phyloP scores from a whole-genome alignment of 164 flowering plant genomes.

The Tetracentron sinense region DNA sequence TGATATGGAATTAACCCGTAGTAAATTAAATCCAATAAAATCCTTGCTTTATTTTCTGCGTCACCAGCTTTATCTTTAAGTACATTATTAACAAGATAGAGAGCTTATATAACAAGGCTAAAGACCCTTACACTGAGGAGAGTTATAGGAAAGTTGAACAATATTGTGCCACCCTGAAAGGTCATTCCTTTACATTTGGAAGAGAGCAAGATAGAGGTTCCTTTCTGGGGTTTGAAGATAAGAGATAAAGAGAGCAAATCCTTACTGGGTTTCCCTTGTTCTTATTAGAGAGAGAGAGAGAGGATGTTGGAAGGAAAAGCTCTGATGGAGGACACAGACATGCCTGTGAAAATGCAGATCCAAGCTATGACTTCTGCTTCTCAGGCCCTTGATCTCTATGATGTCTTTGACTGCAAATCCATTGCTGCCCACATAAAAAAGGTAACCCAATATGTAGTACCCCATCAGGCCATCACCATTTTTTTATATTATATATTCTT shows the following conservation, averaged over 20 bases:
- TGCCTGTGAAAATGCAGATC: conserved; percentile 89
- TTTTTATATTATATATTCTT: background rate
- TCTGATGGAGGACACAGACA: conserved; percentile 75
- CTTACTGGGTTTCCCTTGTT: background rate
- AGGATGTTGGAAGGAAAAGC: conserved; percentile 98
- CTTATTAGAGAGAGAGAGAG: conserved; percentile 18
- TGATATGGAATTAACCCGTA: no score
- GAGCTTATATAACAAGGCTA: background rate
- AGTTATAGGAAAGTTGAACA: background rate
- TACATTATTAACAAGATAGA: conserved; percentile 17
- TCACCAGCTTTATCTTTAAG: conserved; percentile 37
- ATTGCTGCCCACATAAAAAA: conserved; percentile 82
- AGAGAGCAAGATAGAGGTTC: background rate
- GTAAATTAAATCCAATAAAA: background rate
- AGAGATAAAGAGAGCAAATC: background rate
- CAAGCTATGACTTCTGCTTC: conserved; percentile 81
- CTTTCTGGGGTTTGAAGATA: background rate
- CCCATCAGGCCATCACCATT: no score
- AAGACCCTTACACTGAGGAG: conserved; percentile 6
- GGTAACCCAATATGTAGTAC: conserved; percentile 34
- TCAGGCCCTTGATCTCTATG: conserved; percentile 79
- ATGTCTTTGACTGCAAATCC: conserved; percentile 72
- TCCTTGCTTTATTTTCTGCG: conserved; percentile 19
- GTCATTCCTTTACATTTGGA: conserved; percentile 4
- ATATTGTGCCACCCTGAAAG: background rate